These are phyloP conservation scores for Yarrowia divulgata DNA, from an alignment of 805 yeast genomes.

Conservation along the genomic window DNA sequence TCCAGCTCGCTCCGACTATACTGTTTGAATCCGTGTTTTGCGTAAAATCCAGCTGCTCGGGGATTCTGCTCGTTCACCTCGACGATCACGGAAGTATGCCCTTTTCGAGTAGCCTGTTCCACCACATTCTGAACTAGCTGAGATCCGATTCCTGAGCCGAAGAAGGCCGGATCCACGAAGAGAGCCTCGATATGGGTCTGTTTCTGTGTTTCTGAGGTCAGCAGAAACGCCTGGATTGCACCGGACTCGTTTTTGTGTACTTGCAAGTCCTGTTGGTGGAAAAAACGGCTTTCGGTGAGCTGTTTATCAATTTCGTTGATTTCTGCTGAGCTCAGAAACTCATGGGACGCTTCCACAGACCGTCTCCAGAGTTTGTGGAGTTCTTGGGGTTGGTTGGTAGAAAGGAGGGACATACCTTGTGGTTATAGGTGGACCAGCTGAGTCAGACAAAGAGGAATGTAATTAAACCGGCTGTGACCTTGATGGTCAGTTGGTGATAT, in stretches of 20 bases:
- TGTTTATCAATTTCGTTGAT: not conserved
- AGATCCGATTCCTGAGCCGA: not conserved
- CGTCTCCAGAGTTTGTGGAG: constrained; percentile 6
- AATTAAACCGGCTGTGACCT: too few species aligned
- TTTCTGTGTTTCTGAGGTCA: not conserved
- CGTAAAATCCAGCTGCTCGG: not conserved
- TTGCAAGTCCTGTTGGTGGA: not conserved
- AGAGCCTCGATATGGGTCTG: not conserved
- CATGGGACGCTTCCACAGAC: not conserved
- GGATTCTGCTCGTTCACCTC: constrained; percentile 12
- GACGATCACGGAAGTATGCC: not conserved
- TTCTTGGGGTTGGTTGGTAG: not conserved
- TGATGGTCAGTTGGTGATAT: too few species aligned
- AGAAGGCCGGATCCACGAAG: not conserved
- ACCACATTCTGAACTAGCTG: not conserved
- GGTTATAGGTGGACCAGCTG: too few species aligned
- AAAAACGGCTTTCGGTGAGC: not conserved
- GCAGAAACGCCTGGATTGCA: not conserved
- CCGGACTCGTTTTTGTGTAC: too few species aligned
- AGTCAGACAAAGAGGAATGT: too few species aligned
- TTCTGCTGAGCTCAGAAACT: not conserved
- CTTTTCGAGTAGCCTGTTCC: not conserved
- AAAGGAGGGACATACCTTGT: too few species aligned
- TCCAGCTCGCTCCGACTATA: not conserved
- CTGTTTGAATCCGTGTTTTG: not conserved